Percentiles rank a stretch among this genome's conserved stretches.
Evolutionary conservation across 2,329 filamentous ascomycete genomes (phyloP).

Genomic region (Cercospora janseana): DNA sequence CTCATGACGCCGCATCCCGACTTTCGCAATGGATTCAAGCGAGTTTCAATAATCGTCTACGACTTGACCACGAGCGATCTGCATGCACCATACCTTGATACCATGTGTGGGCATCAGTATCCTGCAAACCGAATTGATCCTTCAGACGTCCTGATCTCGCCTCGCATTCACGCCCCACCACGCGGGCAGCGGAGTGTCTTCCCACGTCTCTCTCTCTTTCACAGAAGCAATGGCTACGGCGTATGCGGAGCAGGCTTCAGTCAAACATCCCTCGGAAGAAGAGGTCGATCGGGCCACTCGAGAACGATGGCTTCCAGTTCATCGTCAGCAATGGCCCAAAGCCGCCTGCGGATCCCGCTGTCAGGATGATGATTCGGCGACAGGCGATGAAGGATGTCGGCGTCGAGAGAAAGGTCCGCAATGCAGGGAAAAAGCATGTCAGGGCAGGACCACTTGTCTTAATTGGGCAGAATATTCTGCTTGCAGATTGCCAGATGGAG

Average conservation of each 20-base stretch:
- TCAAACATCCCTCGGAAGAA: conserved; percentile 1
- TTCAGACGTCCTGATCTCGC: neutral
- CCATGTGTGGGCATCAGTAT: neutral
- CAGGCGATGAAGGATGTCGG: conserved; percentile 43
- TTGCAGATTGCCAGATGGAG: no score
- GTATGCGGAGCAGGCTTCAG: neutral
- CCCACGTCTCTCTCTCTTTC: no score
- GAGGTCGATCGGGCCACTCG: no score
- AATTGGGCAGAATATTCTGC: no score
- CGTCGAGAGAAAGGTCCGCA: conserved; percentile 22
- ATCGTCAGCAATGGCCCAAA: neutral
- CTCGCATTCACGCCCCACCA: neutral
- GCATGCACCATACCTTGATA: no score
- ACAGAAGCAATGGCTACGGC: no score
- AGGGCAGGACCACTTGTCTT: neutral
- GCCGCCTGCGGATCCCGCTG: conserved; percentile 25
- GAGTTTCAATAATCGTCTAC: no score
- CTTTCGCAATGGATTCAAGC: no score
- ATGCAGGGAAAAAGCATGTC: conserved; percentile 20
- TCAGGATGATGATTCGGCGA: conserved; percentile 38
- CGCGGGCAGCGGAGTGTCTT: no score
- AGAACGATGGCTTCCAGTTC: neutral
- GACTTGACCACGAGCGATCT: no score
- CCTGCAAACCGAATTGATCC: neutral
- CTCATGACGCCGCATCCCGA: no score